Percentiles rank a stretch among this genome's conserved stretches.
phyloP scores from a whole-genome alignment of 2,329 filamentous ascomycete species.

The Cladobotryum protrusum region DNA sequence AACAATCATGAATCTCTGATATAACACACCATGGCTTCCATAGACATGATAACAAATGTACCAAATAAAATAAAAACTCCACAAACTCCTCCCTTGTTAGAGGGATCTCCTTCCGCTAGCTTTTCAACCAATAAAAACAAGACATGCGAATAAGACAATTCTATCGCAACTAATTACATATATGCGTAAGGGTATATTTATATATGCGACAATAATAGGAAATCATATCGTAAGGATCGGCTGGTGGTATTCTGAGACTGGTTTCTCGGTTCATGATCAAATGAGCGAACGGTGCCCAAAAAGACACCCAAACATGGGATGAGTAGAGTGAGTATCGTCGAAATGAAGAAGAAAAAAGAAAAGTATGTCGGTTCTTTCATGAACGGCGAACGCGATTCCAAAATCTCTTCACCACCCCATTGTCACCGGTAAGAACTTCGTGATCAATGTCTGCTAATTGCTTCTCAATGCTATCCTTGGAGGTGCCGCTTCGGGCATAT shows the following conservation, averaged over 20 bases:
- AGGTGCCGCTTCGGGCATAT: constrained; percentile 28
- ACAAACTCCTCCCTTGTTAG: too few species aligned
- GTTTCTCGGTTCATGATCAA: neutral
- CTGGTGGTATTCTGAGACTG: neutral
- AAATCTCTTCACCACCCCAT: constrained; percentile 54
- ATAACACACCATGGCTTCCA: neutral
- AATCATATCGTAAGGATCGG: constrained; percentile 1
- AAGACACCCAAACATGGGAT: neutral
- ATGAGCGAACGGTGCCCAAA: neutral
- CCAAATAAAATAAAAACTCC: neutral
- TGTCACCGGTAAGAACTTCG: constrained; percentile 36
- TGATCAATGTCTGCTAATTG: constrained; percentile 50
- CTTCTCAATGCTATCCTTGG: constrained; percentile 49
- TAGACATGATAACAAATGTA: neutral
- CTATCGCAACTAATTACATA: neutral
- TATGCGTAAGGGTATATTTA: constrained; percentile 7
- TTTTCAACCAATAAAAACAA: neutral
- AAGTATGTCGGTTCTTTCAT: constrained; percentile 12
- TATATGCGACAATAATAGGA: constrained; percentile 6
- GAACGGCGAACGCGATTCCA: constrained; percentile 56
- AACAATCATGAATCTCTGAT: neutral
- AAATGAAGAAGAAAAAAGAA: neutral
- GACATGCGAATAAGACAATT: neutral
- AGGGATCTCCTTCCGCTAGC: too few species aligned
- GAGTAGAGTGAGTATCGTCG: neutral